phyloP scores from a whole-genome alignment of 2,329 filamentous ascomycete species.

The Albophoma yamanashiensis region DNA sequence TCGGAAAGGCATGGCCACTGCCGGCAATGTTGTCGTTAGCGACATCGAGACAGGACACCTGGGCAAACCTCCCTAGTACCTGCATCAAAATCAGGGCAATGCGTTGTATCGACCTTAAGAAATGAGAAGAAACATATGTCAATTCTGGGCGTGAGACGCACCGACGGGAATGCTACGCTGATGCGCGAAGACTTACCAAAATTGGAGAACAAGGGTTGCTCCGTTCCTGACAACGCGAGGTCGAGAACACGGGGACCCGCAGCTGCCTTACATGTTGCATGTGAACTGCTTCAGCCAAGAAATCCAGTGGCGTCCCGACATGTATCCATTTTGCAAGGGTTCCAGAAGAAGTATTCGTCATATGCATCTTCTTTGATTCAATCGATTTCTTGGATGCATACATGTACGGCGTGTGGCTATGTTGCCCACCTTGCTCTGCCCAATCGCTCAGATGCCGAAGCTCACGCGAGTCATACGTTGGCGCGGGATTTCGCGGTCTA shows the following conservation, averaged over 20 bases:
- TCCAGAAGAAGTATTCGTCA: neutral
- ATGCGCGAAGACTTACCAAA: too few relatives aligned
- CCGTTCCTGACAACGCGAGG: too few relatives aligned
- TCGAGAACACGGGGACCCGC: neutral
- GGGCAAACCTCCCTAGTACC: too few relatives aligned
- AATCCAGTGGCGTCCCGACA: neutral
- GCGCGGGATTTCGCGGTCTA: neutral
- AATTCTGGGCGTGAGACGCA: too few relatives aligned
- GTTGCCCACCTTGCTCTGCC: neutral
- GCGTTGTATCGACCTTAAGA: too few relatives aligned
- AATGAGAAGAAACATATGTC: too few relatives aligned
- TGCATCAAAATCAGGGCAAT: too few relatives aligned
- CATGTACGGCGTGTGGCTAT: neutral
- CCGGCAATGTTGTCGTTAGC: neutral
- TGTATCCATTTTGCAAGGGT: neutral
- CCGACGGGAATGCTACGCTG: too few relatives aligned
- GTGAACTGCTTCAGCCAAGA: neutral
- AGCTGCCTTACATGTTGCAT: neutral
- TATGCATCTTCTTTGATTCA: neutral
- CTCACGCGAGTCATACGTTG: neutral
- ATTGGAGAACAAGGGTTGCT: too few relatives aligned
- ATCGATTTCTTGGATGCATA: neutral
- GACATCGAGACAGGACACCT: too few relatives aligned
- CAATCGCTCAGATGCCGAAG: neutral
- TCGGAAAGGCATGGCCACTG: too few relatives aligned